phyloP scores from a whole-genome alignment of 2,329 filamentous ascomycete species.

The Calycina marina region DNA sequence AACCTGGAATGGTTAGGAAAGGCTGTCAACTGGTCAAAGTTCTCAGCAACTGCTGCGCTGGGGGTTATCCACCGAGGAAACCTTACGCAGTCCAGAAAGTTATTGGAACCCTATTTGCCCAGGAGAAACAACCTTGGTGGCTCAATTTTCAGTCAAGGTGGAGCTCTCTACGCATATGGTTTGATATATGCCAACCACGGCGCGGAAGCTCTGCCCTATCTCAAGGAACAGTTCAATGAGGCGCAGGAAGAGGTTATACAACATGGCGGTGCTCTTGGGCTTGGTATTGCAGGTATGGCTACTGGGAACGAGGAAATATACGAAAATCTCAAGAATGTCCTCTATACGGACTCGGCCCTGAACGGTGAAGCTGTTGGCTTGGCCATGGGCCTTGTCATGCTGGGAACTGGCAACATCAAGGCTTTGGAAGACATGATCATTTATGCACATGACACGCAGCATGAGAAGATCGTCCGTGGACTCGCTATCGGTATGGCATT shows the following conservation, averaged over 20 bases:
- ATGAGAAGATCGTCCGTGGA: constrained; percentile 97
- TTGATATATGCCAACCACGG: constrained; percentile 97
- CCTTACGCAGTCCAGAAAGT: constrained; percentile 79
- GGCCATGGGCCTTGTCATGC: constrained; percentile 94
- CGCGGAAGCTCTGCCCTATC: constrained; percentile 71
- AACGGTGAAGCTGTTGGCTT: constrained; percentile 95
- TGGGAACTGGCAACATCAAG: constrained; percentile 91
- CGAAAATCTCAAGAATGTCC: constrained; percentile 73
- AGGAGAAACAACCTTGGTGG: constrained; percentile 61
- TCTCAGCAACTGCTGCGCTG: constrained; percentile 88
- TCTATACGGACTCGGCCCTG: constrained; percentile 88
- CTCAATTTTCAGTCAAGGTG: constrained; percentile 90
- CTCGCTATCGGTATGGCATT: constrained; percentile 92
- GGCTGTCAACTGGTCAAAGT: constrained; percentile 99
- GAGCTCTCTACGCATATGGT: constrained; percentile 87
- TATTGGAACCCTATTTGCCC: constrained; percentile 88
- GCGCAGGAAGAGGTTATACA: constrained; percentile 87
- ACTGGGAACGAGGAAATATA: constrained; percentile 85
- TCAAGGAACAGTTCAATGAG: constrained; percentile 58
- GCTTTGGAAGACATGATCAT: constrained; percentile 94
- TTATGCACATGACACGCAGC: constrained; percentile 93
- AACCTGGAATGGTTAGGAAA: constrained; percentile 97
- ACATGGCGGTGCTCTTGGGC: constrained; percentile 85
- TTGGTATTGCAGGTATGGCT: constrained; percentile 96
- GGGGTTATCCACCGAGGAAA: constrained; percentile 97